These are phyloP conservation scores for Fraxinus ornus DNA, from an alignment of 305 asterid genomes.

Conservation along the genomic window DNA sequence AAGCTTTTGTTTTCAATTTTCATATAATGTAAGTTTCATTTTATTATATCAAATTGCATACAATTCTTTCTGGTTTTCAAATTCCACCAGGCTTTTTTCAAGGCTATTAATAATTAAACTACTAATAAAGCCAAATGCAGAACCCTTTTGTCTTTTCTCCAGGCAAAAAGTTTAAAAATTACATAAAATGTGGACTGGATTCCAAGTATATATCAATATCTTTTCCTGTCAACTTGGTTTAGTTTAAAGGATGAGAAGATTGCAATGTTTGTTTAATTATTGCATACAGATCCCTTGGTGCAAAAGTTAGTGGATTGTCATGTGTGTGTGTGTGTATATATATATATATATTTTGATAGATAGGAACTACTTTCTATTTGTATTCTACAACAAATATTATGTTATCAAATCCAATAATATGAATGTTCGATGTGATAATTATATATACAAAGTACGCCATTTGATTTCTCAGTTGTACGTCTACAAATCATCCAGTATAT, in stretches of 20 bases:
- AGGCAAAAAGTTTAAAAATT: slow-evolving; percentile 21
- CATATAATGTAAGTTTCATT: background rate
- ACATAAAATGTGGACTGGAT: slow-evolving; percentile 6
- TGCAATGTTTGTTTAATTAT: background rate
- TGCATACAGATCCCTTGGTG: slow-evolving; percentile 30
- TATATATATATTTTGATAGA: background rate
- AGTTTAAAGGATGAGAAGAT: slow-evolving; percentile 16
- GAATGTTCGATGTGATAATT: too few species aligned
- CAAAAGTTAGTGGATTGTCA: background rate
- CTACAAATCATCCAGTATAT: too few species aligned
- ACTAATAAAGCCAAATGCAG: slow-evolving; percentile 22
- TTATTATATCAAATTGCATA: background rate
- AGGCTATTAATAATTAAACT: background rate
- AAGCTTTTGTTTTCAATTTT: background rate
- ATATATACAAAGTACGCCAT: background rate
- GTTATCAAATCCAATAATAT: background rate
- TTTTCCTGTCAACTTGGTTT: slow-evolving; percentile 25
- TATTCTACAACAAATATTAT: background rate
- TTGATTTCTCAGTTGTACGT: background rate
- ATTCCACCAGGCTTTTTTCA: background rate
- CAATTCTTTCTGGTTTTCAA: background rate
- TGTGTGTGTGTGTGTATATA: background rate
- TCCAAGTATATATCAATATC: background rate
- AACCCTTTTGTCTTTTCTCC: slow-evolving; percentile 24
- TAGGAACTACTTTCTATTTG: background rate